Conservation (phyloP, 2,329 filamentous ascomycete species). For the Cladobotryum protrusum region DNA sequence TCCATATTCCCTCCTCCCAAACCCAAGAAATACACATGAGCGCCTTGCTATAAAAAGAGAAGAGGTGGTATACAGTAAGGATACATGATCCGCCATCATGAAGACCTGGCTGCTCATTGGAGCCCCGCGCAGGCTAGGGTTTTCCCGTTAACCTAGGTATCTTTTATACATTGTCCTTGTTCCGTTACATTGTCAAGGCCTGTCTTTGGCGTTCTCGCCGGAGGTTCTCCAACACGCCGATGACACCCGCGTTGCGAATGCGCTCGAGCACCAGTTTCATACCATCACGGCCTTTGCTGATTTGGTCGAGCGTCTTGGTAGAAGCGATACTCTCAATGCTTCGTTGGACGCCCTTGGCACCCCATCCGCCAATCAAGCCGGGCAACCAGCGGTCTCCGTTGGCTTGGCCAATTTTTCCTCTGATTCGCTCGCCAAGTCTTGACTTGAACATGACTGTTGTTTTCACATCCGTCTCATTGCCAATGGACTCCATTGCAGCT, state of each 20-base stretch:
- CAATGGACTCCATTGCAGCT: slow-evolving; percentile 19
- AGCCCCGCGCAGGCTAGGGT: neutral
- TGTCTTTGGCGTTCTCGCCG: slow-evolving; percentile 38
- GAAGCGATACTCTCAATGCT: slow-evolving; percentile 75
- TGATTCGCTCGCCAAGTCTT: slow-evolving; percentile 62
- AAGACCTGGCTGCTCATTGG: neutral
- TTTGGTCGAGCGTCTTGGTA: slow-evolving; percentile 68
- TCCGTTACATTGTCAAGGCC: slow-evolving; percentile 9
- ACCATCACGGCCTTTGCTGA: slow-evolving; percentile 74
- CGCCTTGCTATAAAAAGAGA: slow-evolving; percentile 1
- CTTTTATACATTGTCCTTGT: neutral
- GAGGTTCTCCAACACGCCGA: slow-evolving; percentile 52
- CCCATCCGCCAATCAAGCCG: slow-evolving; percentile 52
- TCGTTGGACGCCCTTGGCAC: slow-evolving; percentile 65
- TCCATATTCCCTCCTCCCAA: slow-evolving; percentile 8
- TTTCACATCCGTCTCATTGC: slow-evolving; percentile 56
- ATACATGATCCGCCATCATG: slow-evolving; percentile 18
- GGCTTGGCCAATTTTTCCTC: slow-evolving; percentile 46
- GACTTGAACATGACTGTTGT: slow-evolving; percentile 71
- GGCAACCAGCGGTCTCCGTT: slow-evolving; percentile 45
- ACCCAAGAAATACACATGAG: neutral
- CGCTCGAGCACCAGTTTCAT: slow-evolving; percentile 78
- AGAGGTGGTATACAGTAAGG: slow-evolving; percentile 28
- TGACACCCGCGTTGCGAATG: slow-evolving; percentile 51
- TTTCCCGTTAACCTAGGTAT: neutral